These are phyloP conservation scores for Leptographium radiaticola DNA, from an alignment of 2,329 filamentous ascomycete genomes.

Conservation along the genomic window DNA sequence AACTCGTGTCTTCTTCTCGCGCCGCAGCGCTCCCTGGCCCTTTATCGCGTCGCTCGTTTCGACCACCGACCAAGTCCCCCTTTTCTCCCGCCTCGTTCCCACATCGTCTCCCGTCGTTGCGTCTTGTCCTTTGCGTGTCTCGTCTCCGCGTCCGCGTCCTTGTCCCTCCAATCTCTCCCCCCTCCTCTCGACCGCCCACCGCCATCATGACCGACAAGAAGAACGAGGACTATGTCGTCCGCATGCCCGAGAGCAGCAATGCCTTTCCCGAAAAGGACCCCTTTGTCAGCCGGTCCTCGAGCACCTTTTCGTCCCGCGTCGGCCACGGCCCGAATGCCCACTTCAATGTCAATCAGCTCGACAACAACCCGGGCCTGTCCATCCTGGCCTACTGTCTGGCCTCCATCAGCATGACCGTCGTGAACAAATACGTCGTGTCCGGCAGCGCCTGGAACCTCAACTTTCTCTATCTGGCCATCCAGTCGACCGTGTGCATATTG, in stretches of 20 bases:
- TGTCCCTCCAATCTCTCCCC: neutral
- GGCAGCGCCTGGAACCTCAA: slow-evolving; percentile 88
- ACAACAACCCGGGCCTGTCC: slow-evolving; percentile 67
- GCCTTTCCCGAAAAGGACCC: slow-evolving; percentile 38
- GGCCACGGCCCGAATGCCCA: slow-evolving; percentile 19
- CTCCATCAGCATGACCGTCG: slow-evolving; percentile 99
- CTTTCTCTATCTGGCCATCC: slow-evolving; percentile 79
- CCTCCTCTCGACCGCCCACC: neutral
- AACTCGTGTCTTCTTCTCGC: neutral
- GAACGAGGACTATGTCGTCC: slow-evolving; percentile 66
- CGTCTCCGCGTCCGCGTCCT: too few species aligned
- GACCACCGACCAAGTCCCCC: too few species aligned
- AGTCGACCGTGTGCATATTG: slow-evolving; percentile 81
- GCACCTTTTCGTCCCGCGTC: slow-evolving; percentile 21
- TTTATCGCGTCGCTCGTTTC: neutral
- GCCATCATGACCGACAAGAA: slow-evolving; percentile 72
- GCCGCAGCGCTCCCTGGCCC: neutral
- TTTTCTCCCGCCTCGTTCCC: too few species aligned
- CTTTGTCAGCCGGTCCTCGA: slow-evolving; percentile 32
- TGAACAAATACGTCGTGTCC: slow-evolving; percentile 97
- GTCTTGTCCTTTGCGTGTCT: too few species aligned
- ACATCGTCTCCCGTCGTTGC: too few species aligned
- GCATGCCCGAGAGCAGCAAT: slow-evolving; percentile 49
- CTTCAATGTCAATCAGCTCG: slow-evolving; percentile 35
- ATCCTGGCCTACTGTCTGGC: slow-evolving; percentile 85